These are phyloP conservation scores for Ophiostoma populinum DNA, from an alignment of 2,329 filamentous ascomycete genomes.

Conservation along the genomic window DNA sequence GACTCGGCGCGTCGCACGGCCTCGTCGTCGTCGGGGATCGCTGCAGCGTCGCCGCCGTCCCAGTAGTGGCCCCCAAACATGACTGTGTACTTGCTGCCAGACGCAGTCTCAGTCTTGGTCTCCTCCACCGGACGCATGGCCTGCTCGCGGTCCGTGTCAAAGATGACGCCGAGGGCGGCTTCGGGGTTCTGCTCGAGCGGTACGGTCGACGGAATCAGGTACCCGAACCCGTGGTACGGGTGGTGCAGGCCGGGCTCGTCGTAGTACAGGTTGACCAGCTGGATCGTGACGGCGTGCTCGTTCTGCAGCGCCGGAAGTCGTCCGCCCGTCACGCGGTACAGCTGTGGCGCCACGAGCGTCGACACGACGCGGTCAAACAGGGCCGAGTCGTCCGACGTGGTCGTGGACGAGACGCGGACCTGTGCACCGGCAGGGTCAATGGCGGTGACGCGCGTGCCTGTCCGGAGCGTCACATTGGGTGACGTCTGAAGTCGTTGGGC, in stretches of 20 bases:
- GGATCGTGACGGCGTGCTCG: conserved; percentile 59
- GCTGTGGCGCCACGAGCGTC: conserved; percentile 35
- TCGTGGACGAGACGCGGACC: conserved; percentile 4
- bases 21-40: conserved; percentile 46
- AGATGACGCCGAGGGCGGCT: conserved; percentile 63
- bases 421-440: conserved; percentile 21
- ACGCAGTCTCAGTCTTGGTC: too few relatives aligned
- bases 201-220: conserved; percentile 61
- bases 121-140: conserved; percentile 12
- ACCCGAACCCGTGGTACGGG: conserved; percentile 63
- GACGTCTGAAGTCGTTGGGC: conserved; percentile 29
- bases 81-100: conserved; percentile 74
- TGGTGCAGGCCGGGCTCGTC: conserved; percentile 38
- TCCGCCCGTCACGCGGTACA: conserved; percentile 19
- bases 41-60: conserved; percentile 30
- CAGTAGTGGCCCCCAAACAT: conserved; percentile 94
- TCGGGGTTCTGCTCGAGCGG: conserved; percentile 17
- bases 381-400: conserved; percentile 2
- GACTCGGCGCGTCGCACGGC: conserved; percentile 52
- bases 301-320: conserved; percentile 30
- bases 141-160: conserved; percentile 51
- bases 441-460: conserved; percentile 27
- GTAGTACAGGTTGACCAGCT: conserved; percentile 87
- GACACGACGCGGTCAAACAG: conserved; percentile 44
- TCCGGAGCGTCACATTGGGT: conserved; percentile 42